Conservation (phyloP, 768 basidiomycete genomes). For the Cubamyces lactineus region DNA sequence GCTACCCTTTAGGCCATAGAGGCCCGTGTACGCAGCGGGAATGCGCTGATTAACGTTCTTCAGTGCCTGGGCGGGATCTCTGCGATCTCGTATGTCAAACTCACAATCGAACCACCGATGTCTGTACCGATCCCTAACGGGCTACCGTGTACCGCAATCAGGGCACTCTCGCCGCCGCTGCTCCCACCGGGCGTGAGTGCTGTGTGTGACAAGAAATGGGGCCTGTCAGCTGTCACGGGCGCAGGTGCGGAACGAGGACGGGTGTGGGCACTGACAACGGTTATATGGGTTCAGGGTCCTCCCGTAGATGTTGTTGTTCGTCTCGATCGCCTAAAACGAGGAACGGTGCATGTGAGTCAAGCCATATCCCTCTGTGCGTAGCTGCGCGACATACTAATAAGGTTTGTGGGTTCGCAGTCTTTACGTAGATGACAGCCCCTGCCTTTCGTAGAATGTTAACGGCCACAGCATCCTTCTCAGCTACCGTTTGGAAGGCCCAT, state of each 20-base stretch:
- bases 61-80: slow-evolving; percentile 7
- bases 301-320: slow-evolving; percentile 53
- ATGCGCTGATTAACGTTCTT: slow-evolving; percentile 52
- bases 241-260: slow-evolving; percentile 3
- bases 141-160: slow-evolving; percentile 79
- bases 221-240: slow-evolving; percentile 7
- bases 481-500: slow-evolving; percentile 67
- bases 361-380: not conserved
- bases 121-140: slow-evolving; percentile 85
- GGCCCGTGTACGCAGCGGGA: slow-evolving; percentile 77
- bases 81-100: slow-evolving; percentile 19
- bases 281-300: slow-evolving; percentile 52
- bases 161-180: slow-evolving; percentile 85
- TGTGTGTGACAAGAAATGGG: slow-evolving; percentile 10
- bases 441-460: slow-evolving; percentile 53
- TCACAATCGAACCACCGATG: slow-evolving; percentile 74
- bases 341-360: slow-evolving; percentile 15
- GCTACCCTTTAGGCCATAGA: slow-evolving; percentile 75
- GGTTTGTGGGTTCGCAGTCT: slow-evolving; percentile 91
- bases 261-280: slow-evolving; percentile 33
- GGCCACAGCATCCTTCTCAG: slow-evolving; percentile 46
- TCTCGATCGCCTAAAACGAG: slow-evolving; percentile 48
- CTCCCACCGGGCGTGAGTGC: slow-evolving; percentile 66
- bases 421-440: slow-evolving; percentile 84
- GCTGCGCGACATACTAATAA: slow-evolving; percentile 43